These are phyloP conservation scores for Begonia fuchsioides DNA, from an alignment of 306 rosid species.

Conservation along the genomic window DNA sequence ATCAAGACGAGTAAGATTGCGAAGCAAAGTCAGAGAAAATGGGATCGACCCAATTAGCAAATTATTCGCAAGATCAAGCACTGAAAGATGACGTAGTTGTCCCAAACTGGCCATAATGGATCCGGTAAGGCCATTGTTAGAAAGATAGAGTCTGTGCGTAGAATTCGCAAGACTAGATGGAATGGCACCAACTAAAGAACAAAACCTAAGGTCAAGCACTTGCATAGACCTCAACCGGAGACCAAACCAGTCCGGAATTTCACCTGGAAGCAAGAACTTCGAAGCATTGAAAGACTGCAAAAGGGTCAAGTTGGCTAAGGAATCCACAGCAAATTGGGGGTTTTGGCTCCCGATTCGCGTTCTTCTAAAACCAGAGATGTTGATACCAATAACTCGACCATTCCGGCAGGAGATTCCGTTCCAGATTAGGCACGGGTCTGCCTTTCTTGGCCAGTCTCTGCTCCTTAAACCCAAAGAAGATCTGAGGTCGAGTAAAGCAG, in stretches of 20 bases:
- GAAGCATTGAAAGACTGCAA: constrained; percentile 72
- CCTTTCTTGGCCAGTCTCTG: constrained; percentile 77
- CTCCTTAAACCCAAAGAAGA: constrained; percentile 71
- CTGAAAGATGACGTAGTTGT: constrained; percentile 39
- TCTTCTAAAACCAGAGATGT: constrained; percentile 71
- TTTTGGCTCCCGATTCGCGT: constrained; percentile 49
- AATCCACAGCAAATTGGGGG: constrained; percentile 60
- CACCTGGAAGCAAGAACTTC: constrained; percentile 52
- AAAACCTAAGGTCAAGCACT: constrained; percentile 73
- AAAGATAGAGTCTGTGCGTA: constrained; percentile 38
- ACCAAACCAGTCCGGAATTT: constrained; percentile 74
- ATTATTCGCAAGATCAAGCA: constrained; percentile 64
- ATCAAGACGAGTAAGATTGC: constrained; percentile 49
- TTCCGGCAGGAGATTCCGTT: constrained; percentile 42
- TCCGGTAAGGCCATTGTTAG: constrained; percentile 55
- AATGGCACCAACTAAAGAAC: constrained; percentile 45
- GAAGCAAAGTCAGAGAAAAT: constrained; percentile 28
- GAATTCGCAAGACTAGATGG: constrained; percentile 57
- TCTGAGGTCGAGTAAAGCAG: constrained; percentile 56
- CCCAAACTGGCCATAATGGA: constrained; percentile 46
- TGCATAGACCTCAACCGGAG: constrained; percentile 23
- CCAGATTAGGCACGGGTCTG: constrained; percentile 75
- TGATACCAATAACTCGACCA: constrained; percentile 67
- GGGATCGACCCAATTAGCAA: constrained; percentile 44
- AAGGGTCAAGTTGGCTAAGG: constrained; percentile 60